A percentile compares a stretch with the other conserved stretches of the same genome.
Conservation (phyloP, 768 basidiomycete genomes). For the Lentinula aciculospora region DNA sequence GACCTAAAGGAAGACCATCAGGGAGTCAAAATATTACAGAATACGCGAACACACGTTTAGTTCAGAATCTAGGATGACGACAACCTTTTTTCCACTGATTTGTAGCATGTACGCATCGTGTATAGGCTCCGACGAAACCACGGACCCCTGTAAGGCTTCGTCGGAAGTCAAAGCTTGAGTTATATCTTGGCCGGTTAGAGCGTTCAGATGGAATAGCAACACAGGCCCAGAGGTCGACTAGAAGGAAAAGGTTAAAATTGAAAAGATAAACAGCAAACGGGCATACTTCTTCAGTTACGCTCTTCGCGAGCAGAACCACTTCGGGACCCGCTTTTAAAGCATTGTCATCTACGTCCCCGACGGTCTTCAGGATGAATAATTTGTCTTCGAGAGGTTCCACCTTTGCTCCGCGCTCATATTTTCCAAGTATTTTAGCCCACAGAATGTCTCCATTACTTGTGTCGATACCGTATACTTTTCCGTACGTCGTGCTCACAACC, state of each 20-base stretch:
- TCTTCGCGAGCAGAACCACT: slow-evolving; percentile 57
- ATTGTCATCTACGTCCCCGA: slow-evolving; percentile 34
- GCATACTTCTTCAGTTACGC: slow-evolving; percentile 58
- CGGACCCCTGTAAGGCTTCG: slow-evolving; percentile 49
- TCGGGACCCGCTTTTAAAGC: slow-evolving; percentile 32
- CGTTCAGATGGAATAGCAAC: slow-evolving; percentile 71
- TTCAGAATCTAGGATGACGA: slow-evolving; percentile 71
- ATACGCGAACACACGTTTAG: slow-evolving; percentile 57
- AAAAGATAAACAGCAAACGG: background rate
- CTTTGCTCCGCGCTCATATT: slow-evolving; percentile 46
- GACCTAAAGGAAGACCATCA: slow-evolving; percentile 35
- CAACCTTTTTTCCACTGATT: slow-evolving; percentile 33
- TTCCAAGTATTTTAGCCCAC: slow-evolving; percentile 78
- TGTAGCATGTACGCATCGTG: slow-evolving; percentile 56
- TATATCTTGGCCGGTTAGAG: slow-evolving; percentile 69
- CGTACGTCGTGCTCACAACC: slow-evolving; percentile 61
- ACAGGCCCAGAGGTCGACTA: slow-evolving; percentile 59
- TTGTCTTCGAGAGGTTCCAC: slow-evolving; percentile 49
- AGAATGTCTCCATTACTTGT: slow-evolving; percentile 70
- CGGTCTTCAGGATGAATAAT: slow-evolving; percentile 48
- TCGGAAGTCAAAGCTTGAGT: slow-evolving; percentile 23
- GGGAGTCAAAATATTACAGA: too few species aligned
- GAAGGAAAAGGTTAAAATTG: slow-evolving; percentile 6
- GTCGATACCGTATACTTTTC: slow-evolving; percentile 81
- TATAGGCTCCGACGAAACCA: slow-evolving; percentile 53